Percentiles rank a stretch among this genome's conserved stretches.
phyloP scores from a whole-genome alignment of 495 filamentous ascomycete genomes.

The Xylaria venustula region DNA sequence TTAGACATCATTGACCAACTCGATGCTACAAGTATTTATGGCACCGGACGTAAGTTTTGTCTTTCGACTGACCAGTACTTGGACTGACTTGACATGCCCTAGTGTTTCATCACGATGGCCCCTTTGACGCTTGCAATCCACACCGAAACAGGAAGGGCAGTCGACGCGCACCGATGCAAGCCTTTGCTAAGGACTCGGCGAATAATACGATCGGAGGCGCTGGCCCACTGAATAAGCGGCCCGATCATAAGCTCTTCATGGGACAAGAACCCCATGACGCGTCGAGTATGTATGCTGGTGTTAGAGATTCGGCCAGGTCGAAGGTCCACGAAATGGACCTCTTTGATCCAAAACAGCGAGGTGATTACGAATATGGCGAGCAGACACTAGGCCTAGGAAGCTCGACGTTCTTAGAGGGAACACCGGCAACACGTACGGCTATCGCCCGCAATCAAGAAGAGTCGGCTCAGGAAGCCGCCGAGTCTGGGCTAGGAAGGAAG shows the following conservation, averaged over 20 bases:
- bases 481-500: constrained; percentile 78
- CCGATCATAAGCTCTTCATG: constrained; percentile 81
- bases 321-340: constrained; percentile 43
- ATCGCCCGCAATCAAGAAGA: constrained; percentile 77
- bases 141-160: constrained; percentile 86
- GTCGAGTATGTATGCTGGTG: constrained; percentile 67
- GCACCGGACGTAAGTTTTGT: constrained; percentile 75
- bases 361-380: constrained; percentile 77
- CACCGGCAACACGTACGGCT: constrained; percentile 80
- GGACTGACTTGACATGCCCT: constrained; percentile 7
- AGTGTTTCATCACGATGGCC: constrained; percentile 99
- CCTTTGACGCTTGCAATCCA: constrained; percentile 96
- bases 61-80: neutral
- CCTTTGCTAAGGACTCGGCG: constrained; percentile 84
- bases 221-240: constrained; percentile 76
- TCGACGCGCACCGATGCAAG: constrained; percentile 89
- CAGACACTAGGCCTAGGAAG: constrained; percentile 85
- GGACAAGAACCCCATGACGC: constrained; percentile 77
- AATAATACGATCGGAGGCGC: constrained; percentile 92
- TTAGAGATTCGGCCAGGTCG: constrained; percentile 27
- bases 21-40: constrained; percentile 96
- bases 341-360: constrained; percentile 48
- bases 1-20: constrained; percentile 96
- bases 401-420: constrained; percentile 93
- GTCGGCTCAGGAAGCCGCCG: constrained; percentile 44